Evolutionary conservation across 306 rosid genomes (phyloP).

Genomic region (Begonia loranthoides): DNA sequence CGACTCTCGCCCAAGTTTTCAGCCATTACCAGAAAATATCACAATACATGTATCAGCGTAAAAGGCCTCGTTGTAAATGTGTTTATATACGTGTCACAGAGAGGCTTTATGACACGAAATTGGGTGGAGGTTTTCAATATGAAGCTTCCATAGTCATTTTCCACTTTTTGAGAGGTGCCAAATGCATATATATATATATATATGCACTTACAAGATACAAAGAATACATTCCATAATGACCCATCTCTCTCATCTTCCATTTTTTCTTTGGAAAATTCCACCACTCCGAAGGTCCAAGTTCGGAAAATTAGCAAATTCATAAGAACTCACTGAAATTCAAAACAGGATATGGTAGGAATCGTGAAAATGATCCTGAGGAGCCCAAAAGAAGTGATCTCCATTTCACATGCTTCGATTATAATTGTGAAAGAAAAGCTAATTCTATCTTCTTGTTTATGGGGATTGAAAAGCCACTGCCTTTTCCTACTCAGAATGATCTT

Average conservation of each 20-base stretch:
- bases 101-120: constrained; percentile 9
- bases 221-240: constrained; percentile 21
- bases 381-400: too few species aligned
- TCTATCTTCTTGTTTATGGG: too few species aligned
- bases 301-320: too few species aligned
- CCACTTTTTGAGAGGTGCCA: constrained; percentile 36
- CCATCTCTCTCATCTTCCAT: constrained; percentile 11
- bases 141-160: constrained; percentile 37
- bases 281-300: too few species aligned
- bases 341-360: too few species aligned
- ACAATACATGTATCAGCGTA: constrained; percentile 1
- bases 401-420: too few species aligned
- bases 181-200: constrained; percentile 4
- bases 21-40: constrained; percentile 15
- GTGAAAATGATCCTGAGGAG: too few species aligned
- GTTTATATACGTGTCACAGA: constrained; percentile 16
- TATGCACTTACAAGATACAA: constrained; percentile 11
- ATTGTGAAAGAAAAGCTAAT: too few species aligned
- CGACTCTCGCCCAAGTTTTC: constrained; percentile 19
- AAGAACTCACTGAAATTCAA: too few species aligned
- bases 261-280: too few species aligned
- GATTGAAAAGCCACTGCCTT: too few species aligned
- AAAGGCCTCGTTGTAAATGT: constrained; percentile 2
- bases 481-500: too few species aligned
- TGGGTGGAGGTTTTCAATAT: constrained; percentile 19